A percentile compares a stretch with the other conserved stretches of the same genome.
Conservation (phyloP, 2,329 filamentous ascomycete species). For the Penicillium frequentans region DNA sequence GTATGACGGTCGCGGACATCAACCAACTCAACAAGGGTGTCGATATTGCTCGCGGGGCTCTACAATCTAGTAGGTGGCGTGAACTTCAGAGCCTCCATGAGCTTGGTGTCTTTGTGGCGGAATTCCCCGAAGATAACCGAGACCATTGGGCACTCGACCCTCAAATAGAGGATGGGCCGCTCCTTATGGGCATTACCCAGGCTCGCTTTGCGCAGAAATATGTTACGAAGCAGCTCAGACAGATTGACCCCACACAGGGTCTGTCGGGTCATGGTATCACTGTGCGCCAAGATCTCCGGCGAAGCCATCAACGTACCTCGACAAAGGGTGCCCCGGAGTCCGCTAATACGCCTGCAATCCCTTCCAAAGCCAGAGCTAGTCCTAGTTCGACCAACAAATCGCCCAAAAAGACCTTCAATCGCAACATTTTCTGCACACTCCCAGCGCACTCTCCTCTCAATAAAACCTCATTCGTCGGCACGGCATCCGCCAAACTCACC, state of each 20-base stretch:
- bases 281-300: conserved; percentile 29
- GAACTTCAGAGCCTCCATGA: conserved; percentile 71
- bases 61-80: conserved; percentile 63
- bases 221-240: conserved; percentile 44
- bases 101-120: conserved; percentile 69
- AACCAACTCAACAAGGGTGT: conserved; percentile 64
- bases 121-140: conserved; percentile 64
- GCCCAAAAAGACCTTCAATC: conserved; percentile 32
- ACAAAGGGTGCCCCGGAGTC: conserved; percentile 19
- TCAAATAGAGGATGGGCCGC: conserved; percentile 40
- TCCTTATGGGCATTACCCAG: conserved; percentile 60
- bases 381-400: conserved; percentile 27
- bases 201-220: conserved; percentile 57
- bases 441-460: conserved; percentile 54
- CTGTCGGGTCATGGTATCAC: conserved; percentile 44
- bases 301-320: conserved; percentile 15
- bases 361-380: conserved; percentile 19
- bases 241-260: conserved; percentile 39
- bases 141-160: conserved; percentile 67
- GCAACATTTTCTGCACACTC: conserved; percentile 28
- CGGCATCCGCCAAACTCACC: conserved; percentile 81
- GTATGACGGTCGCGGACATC: conserved; percentile 62
- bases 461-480: conserved; percentile 68
- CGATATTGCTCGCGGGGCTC: conserved; percentile 60
- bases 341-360: conserved; percentile 12